Percentiles rank a stretch among this genome's conserved stretches.
phyloP scores from a whole-genome alignment of 2,329 filamentous ascomycete species.

The Cladosporium sp. region DNA sequence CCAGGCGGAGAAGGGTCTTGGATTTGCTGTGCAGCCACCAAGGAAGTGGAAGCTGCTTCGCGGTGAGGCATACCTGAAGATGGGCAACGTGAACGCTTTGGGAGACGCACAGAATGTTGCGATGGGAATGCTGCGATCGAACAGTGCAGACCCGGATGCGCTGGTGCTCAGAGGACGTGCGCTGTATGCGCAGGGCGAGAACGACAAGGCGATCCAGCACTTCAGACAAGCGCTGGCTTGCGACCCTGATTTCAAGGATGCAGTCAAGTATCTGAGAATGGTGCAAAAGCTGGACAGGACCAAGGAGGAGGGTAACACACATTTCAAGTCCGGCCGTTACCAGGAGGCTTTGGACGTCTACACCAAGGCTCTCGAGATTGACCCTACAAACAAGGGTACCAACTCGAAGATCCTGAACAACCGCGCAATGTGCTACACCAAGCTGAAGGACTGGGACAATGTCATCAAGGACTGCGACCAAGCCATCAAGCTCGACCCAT shows the following conservation, averaged over 20 bases:
- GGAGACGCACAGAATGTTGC: conserved; percentile 91
- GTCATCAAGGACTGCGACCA: conserved; percentile 83
- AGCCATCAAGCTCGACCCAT: conserved; percentile 75
- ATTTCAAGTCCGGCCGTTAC: conserved; percentile 82
- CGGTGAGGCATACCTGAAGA: conserved; percentile 86
- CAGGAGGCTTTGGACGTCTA: conserved; percentile 81
- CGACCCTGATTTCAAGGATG: conserved; percentile 86
- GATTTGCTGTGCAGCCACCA: conserved; percentile 68
- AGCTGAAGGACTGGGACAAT: conserved; percentile 75
- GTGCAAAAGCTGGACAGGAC: conserved; percentile 89
- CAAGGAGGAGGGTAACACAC: conserved; percentile 87
- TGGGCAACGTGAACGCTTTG: conserved; percentile 82
- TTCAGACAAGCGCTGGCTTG: conserved; percentile 85
- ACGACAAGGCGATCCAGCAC: conserved; percentile 88
- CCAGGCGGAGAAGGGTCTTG: conserved; percentile 78
- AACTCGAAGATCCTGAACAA: conserved; percentile 96
- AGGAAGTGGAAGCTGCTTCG: conserved; percentile 92
- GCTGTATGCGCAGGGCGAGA: conserved; percentile 87
- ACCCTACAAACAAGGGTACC: conserved; percentile 82
- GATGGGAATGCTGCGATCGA: conserved; percentile 77
- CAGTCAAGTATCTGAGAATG: conserved; percentile 80
- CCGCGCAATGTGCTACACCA: conserved; percentile 76
- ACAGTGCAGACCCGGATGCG: conserved; percentile 89
- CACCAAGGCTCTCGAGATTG: conserved; percentile 73
- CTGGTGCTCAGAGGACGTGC: conserved; percentile 82